Conservation (phyloP, 2,329 filamentous ascomycete species). For the Paraphaeosphaeria sporulosa region DNA sequence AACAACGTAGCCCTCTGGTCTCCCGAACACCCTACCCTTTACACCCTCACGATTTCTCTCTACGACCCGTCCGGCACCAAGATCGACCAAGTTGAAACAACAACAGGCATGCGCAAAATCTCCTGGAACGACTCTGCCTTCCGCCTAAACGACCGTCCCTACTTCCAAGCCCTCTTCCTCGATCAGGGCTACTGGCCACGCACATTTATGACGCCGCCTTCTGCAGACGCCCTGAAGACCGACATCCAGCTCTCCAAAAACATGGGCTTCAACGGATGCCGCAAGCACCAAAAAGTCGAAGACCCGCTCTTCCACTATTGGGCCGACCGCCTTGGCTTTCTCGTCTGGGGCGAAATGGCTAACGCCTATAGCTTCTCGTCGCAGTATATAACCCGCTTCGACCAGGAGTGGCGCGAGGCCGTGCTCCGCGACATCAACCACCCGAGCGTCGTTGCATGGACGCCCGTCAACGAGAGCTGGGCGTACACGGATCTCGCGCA, state of each 20-base stretch:
- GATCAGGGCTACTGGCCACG: slow-evolving; percentile 71
- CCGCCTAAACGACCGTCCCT: slow-evolving; percentile 64
- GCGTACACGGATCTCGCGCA: slow-evolving; percentile 67
- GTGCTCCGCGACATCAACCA: slow-evolving; percentile 72
- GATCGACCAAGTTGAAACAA: slow-evolving; percentile 66
- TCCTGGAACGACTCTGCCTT: slow-evolving; percentile 69
- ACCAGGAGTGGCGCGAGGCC: slow-evolving; percentile 69
- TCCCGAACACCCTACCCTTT: slow-evolving; percentile 64
- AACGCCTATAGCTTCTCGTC: slow-evolving; percentile 69
- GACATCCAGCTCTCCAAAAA: slow-evolving; percentile 66
- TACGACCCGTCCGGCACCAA: slow-evolving; percentile 50
- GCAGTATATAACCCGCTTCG: slow-evolving; percentile 67
- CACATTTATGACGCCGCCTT: slow-evolving; percentile 67
- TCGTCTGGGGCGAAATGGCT: slow-evolving; percentile 71
- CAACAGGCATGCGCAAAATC: slow-evolving; percentile 67
- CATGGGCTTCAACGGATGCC: slow-evolving; percentile 71
- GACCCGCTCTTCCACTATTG: slow-evolving; percentile 68
- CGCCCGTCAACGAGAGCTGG: slow-evolving; percentile 71
- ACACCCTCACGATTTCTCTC: slow-evolving; percentile 63
- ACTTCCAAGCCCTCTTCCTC: slow-evolving; percentile 67
- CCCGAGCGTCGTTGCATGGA: slow-evolving; percentile 71
- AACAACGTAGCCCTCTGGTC: slow-evolving; percentile 69
- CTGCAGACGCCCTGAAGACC: slow-evolving; percentile 52
- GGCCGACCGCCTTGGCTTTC: slow-evolving; percentile 67
- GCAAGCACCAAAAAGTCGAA: slow-evolving; percentile 72